Conservation (phyloP, 1,139 yeast species). For the Kurtzmaniella quercitrusa region DNA sequence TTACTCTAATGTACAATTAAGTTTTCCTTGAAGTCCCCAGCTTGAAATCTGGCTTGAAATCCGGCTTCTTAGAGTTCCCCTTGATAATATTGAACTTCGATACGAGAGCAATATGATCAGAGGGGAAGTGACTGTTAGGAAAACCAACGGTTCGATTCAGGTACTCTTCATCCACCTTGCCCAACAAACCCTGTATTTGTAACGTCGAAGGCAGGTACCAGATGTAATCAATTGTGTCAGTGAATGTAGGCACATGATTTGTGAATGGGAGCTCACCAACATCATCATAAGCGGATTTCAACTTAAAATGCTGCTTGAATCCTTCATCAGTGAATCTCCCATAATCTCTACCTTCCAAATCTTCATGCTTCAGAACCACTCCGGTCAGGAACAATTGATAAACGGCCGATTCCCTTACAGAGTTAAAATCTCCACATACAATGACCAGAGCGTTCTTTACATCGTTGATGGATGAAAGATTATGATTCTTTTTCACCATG, state of each 20-base stretch:
- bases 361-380: conserved; percentile 65
- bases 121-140: conserved; percentile 91
- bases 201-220: conserved; percentile 85
- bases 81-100: conserved; percentile 73
- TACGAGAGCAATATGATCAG: conserved; percentile 87
- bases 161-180: conserved; percentile 78
- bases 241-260: conserved; percentile 88
- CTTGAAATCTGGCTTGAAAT: conserved; percentile 52
- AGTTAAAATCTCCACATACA: conserved; percentile 95
- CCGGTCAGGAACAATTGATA: conserved; percentile 86
- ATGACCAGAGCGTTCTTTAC: conserved; percentile 67
- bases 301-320: conserved; percentile 71
- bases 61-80: conserved; percentile 29
- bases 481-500: conserved; percentile 49
- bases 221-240: conserved; percentile 89
- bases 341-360: conserved; percentile 81
- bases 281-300: conserved; percentile 80
- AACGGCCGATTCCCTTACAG: conserved; percentile 83
- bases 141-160: conserved; percentile 77
- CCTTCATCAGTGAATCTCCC: conserved; percentile 92
- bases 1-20: conserved; percentile 11
- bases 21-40: conserved; percentile 50
- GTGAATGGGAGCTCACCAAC: conserved; percentile 93
- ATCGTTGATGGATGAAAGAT: conserved; percentile 46
- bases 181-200: conserved; percentile 81